Conservation (phyloP, 1,284 basidiomycete species). For the Cryptococcus sp. region DNA sequence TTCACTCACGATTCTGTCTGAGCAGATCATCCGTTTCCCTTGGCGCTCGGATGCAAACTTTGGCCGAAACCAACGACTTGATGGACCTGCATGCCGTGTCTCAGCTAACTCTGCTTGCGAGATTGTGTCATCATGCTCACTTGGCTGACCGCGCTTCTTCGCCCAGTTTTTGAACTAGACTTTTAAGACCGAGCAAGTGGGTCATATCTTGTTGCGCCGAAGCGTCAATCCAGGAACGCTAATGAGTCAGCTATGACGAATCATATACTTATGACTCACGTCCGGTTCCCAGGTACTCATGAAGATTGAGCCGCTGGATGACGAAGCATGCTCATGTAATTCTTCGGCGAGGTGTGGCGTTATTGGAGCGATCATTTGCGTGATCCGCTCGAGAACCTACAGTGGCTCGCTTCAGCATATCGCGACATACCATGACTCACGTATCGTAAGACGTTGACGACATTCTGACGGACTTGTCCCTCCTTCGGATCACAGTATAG, state of each 20-base stretch:
- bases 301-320: constrained; percentile 58
- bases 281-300: constrained; percentile 32
- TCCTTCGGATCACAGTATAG: constrained; percentile 70
- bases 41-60: neutral
- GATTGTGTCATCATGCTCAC: constrained; percentile 24
- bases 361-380: constrained; percentile 78
- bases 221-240: constrained; percentile 21
- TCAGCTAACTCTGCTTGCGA: neutral
- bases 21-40: neutral
- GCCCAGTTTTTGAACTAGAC: constrained; percentile 33
- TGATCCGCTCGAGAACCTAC: constrained; percentile 71
- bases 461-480: constrained; percentile 52
- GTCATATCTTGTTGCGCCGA: constrained; percentile 25
- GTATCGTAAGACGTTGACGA: constrained; percentile 59
- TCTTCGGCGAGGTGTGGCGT: constrained; percentile 92
- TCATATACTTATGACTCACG: constrained; percentile 3
- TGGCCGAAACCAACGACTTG: neutral
- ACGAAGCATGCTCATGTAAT: constrained; percentile 61
- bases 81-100: constrained; percentile 48
- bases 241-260: neutral
- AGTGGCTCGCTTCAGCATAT: neutral
- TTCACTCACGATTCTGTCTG: neutral
- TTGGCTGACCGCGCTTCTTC: constrained; percentile 39
- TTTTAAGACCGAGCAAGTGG: constrained; percentile 27
- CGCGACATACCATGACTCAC: constrained; percentile 58